Conservation (phyloP, 257 asterid genomes). For the Solanum dulcamara region DNA sequence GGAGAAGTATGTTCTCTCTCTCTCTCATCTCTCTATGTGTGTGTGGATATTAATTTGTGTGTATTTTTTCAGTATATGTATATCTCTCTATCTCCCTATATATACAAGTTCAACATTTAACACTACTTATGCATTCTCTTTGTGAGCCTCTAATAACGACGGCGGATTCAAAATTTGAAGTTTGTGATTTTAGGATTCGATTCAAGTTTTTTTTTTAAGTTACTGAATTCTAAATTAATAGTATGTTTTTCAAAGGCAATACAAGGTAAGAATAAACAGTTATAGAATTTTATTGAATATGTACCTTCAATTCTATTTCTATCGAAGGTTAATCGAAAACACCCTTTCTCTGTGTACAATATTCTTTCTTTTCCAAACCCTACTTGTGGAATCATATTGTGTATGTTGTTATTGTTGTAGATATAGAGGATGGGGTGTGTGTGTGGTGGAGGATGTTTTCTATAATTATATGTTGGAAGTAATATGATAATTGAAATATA, state of each 20-base stretch:
- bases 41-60: not conserved
- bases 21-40: not conserved
- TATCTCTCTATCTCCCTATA: not conserved
- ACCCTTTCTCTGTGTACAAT: fast-evolving
- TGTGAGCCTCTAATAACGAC: not conserved
- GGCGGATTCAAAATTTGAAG: not conserved
- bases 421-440: too few species aligned
- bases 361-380: not conserved
- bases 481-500: not conserved
- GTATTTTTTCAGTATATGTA: not conserved
- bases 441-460: too few species aligned
- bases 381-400: not conserved
- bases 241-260: not conserved
- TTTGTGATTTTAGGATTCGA: not conserved
- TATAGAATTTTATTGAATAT: not conserved
- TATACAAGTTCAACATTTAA: not conserved
- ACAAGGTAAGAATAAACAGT: not conserved
- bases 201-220: not conserved
- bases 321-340: not conserved
- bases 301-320: not conserved
- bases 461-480: not conserved
- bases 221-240: not conserved
- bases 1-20: slow-evolving; percentile 25
- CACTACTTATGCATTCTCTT: not conserved
- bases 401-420: too few species aligned